phyloP scores from a whole-genome alignment of 192 early-diverging fungal genomes.

The Piromyces finnis region DNA sequence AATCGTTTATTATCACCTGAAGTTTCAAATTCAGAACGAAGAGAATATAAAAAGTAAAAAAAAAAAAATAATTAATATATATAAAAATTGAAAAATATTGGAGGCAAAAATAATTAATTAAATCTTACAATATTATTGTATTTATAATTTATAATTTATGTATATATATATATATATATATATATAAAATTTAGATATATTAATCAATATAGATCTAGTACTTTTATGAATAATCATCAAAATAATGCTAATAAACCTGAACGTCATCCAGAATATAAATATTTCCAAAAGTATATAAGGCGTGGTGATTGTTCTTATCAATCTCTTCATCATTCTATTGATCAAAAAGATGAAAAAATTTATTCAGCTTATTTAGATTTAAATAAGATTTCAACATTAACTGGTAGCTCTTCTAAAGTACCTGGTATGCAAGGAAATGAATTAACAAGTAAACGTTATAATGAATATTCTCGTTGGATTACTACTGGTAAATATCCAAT shows the following conservation, averaged over 20 bases:
- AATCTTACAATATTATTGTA: background rate
- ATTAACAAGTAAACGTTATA: background rate
- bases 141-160: background rate
- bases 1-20: conserved; percentile 23
- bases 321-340: background rate
- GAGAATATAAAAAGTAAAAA: conserved; percentile 15
- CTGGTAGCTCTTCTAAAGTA: background rate
- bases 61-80: too few species aligned
- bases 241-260: background rate
- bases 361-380: background rate
- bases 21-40: conserved; percentile 18
- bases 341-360: background rate
- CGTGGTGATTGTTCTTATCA: background rate
- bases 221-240: background rate
- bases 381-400: background rate
- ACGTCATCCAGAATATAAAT: background rate
- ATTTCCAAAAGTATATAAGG: background rate
- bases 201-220: background rate
- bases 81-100: too few species aligned
- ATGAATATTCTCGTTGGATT: background rate
- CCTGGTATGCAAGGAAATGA: background rate
- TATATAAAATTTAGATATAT: background rate
- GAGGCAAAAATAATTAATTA: too few species aligned
- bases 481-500: too few species aligned
- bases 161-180: background rate